phyloP scores from a whole-genome alignment of 257 asterid genomes.

The Solanum ossicruentum region DNA sequence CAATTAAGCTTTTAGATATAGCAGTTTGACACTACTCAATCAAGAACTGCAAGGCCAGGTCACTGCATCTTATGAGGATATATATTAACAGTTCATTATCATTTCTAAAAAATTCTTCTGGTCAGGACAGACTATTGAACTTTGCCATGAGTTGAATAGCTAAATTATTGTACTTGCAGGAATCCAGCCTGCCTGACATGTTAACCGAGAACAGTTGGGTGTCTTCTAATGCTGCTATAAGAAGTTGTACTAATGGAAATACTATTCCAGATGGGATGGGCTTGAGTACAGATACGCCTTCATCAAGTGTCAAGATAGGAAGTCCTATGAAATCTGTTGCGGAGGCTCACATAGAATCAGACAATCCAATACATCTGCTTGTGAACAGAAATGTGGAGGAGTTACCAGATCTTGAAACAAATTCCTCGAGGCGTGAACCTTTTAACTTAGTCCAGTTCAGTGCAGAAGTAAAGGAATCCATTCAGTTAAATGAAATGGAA shows the following conservation, averaged over 20 bases:
- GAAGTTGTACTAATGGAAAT: slow-evolving; percentile 32
- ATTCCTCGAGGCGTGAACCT: slow-evolving; percentile 17
- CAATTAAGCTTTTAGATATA: neutral
- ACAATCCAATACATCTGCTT: slow-evolving; percentile 26
- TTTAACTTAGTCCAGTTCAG: slow-evolving; percentile 32
- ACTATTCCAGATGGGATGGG: slow-evolving; percentile 12
- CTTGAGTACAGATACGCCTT: slow-evolving; percentile 14
- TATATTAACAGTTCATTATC: neutral
- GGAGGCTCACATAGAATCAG: slow-evolving; percentile 11
- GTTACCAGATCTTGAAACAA: slow-evolving; percentile 16
- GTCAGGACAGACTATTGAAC: neutral
- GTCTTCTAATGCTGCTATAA: slow-evolving; percentile 62
- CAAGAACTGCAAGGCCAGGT: neutral
- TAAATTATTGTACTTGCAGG: neutral
- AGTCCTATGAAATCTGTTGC: neutral
- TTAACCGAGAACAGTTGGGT: slow-evolving; percentile 76
- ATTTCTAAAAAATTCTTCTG: neutral
- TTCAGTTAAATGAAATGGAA: slow-evolving; percentile 40
- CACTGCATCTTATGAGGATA: neutral
- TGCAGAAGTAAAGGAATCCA: slow-evolving; percentile 25
- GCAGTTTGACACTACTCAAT: neutral
- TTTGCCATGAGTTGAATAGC: slow-evolving; percentile 23
- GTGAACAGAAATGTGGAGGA: slow-evolving; percentile 18
- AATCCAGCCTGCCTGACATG: slow-evolving; percentile 75
- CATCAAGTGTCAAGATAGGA: slow-evolving; percentile 31